Conservation (phyloP, 2,329 filamentous ascomycete species). For the Aspergillus hiratsukae region DNA sequence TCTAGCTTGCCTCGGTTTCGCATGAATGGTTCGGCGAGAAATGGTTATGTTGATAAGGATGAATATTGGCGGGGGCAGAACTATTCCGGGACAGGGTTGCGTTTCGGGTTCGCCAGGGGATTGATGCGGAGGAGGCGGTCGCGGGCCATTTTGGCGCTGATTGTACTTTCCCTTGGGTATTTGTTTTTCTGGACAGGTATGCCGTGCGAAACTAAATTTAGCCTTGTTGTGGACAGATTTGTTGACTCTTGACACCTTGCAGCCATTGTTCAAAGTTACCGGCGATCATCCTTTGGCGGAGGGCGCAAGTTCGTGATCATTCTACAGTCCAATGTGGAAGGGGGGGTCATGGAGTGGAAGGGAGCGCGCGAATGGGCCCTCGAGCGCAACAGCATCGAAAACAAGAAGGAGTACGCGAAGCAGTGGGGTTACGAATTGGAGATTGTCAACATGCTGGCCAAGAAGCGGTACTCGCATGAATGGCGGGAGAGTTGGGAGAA, state of each 20-base stretch:
- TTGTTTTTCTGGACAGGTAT: conserved; percentile 71
- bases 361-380: conserved; percentile 96
- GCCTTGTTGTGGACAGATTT: conserved; percentile 9
- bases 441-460: conserved; percentile 96
- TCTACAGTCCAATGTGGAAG: conserved; percentile 86
- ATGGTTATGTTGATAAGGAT: conserved; percentile 66
- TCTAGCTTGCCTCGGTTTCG: conserved; percentile 72
- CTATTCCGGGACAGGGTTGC: conserved; percentile 28
- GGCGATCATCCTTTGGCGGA: conserved; percentile 70
- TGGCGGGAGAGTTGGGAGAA: conserved; percentile 99
- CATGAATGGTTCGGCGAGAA: conserved; percentile 32
- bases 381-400: conserved; percentile 89
- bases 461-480: conserved; percentile 97
- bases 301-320: conserved; percentile 93
- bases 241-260: conserved; percentile 37
- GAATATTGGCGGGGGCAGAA: conserved; percentile 56
- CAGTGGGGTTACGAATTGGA: conserved; percentile 94
- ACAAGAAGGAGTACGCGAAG: conserved; percentile 83
- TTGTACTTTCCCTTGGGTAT: conserved; percentile 58
- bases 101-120: conserved; percentile 36
- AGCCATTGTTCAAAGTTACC: conserved; percentile 60
- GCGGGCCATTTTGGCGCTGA: conserved; percentile 55
- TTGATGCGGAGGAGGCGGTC: conserved; percentile 64
- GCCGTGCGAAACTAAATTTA: conserved; percentile 28
- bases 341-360: conserved; percentile 99